These are phyloP conservation scores for Leishmania lainsoni DNA, from an alignment of 208 protist genomes.

Conservation along the genomic window DNA sequence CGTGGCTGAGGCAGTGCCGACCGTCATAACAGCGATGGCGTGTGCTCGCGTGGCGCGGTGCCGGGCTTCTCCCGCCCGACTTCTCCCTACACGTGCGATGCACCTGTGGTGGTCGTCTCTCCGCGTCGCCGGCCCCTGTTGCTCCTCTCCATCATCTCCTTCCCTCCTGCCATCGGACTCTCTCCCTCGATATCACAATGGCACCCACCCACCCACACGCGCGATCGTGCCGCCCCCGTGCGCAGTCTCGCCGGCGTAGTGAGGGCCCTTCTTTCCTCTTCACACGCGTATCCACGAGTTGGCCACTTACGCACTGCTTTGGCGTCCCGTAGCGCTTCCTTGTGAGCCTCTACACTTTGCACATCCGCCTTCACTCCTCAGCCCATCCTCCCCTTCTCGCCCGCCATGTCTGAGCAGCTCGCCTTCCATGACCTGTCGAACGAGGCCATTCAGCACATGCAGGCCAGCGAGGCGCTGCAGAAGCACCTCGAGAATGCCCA, in stretches of 20 bases:
- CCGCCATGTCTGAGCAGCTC: conserved; percentile 54
- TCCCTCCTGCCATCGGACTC: neutral
- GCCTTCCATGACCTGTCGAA: conserved; percentile 82
- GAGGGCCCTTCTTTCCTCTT: neutral
- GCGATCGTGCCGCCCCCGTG: neutral
- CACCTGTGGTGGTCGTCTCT: neutral
- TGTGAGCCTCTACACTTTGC: neutral
- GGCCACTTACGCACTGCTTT: neutral
- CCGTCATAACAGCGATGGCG: neutral
- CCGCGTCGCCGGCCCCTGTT: neutral
- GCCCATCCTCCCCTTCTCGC: neutral
- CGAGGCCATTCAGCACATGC: conserved; percentile 73
- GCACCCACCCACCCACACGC: neutral
- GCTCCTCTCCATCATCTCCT: neutral
- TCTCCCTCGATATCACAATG: neutral
- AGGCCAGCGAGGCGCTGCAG: conserved; percentile 81
- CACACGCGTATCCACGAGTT: neutral
- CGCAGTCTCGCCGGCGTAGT: neutral
- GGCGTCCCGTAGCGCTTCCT: neutral
- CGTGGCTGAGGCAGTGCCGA: neutral
- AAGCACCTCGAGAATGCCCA: conserved; percentile 91
- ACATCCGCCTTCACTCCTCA: neutral
- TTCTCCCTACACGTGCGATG: neutral
- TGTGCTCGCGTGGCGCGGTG: neutral
- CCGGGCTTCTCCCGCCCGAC: neutral